phyloP scores from a whole-genome alignment of 1,284 basidiomycete species.

The Stereum hirsutum region DNA sequence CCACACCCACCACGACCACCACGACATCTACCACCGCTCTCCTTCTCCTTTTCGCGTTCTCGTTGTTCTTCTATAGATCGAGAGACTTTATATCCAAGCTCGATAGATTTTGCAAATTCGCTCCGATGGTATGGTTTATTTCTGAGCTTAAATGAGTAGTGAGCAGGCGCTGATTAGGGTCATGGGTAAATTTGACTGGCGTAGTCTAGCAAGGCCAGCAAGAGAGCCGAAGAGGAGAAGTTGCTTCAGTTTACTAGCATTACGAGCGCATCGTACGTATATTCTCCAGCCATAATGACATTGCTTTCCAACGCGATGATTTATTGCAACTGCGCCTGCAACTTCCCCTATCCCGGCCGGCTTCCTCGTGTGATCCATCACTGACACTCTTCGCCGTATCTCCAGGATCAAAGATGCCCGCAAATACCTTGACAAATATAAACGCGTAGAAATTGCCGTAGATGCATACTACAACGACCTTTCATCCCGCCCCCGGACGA shows the following conservation, averaged over 20 bases:
- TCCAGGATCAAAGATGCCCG: conserved; percentile 57
- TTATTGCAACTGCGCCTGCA: too few species aligned
- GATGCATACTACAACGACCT: conserved; percentile 66
- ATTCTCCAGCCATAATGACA: too few species aligned
- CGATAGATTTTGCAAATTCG: too few species aligned
- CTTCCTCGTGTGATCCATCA: conserved; percentile 4
- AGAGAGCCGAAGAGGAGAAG: conserved; percentile 2
- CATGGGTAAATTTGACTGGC: too few species aligned
- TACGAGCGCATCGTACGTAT: conserved; percentile 66
- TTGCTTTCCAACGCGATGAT: too few species aligned
- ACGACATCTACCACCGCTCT: not conserved
- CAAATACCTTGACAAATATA: conserved; percentile 64
- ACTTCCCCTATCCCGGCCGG: conserved; percentile 5
- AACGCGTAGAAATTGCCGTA: conserved; percentile 64
- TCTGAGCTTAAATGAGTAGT: too few species aligned
- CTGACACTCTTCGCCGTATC: not conserved
- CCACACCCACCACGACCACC: too few species aligned
- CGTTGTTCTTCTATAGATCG: too few species aligned
- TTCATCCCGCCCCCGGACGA: conserved; percentile 16
- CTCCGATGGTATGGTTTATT: too few species aligned
- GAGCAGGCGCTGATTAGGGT: not conserved
- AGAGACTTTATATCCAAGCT: too few species aligned
- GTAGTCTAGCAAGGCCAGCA: not conserved
- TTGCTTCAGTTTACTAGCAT: conserved; percentile 54
- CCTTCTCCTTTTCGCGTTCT: not conserved